Percentiles rank a stretch among this genome's conserved stretches.
Evolutionary conservation across 352 stramenopile genomes (phyloP).

Genomic region (Hyaloperonospora brassicae): DNA sequence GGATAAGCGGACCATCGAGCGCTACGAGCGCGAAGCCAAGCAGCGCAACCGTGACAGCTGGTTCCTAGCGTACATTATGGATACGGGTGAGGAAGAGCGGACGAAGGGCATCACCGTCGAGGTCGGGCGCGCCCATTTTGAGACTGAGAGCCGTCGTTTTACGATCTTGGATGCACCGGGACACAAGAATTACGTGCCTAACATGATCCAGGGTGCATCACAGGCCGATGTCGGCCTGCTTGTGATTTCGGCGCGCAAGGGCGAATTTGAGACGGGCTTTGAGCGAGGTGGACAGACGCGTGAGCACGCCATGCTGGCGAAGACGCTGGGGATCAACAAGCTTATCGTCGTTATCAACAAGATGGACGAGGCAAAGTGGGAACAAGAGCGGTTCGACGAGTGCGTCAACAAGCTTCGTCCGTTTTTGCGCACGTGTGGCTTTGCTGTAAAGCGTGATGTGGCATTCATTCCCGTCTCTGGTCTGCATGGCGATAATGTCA

Average conservation of each 20-base stretch:
- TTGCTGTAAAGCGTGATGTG: slow-evolving; percentile 97
- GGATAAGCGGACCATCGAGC: slow-evolving; percentile 98
- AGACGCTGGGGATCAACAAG: slow-evolving; percentile 97
- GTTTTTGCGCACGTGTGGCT: slow-evolving; percentile 91
- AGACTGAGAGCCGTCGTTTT: slow-evolving; percentile 91
- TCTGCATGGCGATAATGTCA: slow-evolving; percentile 94
- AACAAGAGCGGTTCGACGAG: slow-evolving; percentile 84
- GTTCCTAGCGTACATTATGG: slow-evolving; percentile 99
- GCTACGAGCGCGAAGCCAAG: slow-evolving; percentile 97
- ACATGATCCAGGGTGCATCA: slow-evolving; percentile 96
- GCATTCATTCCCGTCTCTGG: slow-evolving; percentile 97
- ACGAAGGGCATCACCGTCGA: slow-evolving; percentile 89
- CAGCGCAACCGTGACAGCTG: slow-evolving; percentile 72
- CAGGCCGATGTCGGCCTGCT: slow-evolving; percentile 97
- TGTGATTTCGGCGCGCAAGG: slow-evolving; percentile 92
- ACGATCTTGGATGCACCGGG: slow-evolving; percentile 99
- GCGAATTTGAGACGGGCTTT: slow-evolving; percentile 99
- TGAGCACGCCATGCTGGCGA: slow-evolving; percentile 98
- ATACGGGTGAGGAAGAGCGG: slow-evolving; percentile 98
- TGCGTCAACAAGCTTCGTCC: slow-evolving; percentile 93
- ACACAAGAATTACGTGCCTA: slow-evolving; percentile 99
- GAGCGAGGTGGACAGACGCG: slow-evolving; percentile 96
- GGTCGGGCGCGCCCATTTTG: slow-evolving; percentile 94
- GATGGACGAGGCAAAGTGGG: slow-evolving; percentile 98
- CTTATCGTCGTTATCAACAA: slow-evolving; percentile 99